A percentile compares a stretch with the other conserved stretches of the same genome.
Evolutionary conservation across 202 grass and related monocot species (phyloP).

Genomic region (Carex arenaria): DNA sequence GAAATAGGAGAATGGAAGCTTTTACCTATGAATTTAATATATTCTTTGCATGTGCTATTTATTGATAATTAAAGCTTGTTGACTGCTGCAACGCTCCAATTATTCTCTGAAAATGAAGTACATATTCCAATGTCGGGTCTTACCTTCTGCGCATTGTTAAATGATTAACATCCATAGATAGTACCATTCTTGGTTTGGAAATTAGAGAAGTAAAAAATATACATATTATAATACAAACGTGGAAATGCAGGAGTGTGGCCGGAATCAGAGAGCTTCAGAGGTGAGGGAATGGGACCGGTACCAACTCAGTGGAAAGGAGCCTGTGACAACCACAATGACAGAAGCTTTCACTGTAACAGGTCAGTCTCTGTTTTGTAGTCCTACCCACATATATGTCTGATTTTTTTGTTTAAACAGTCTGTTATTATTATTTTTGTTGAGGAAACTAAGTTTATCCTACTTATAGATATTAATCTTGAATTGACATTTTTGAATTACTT

Average conservation of each 20-base stretch:
- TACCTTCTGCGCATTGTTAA: not conserved
- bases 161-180: not conserved
- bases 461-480: not conserved
- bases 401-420: not conserved
- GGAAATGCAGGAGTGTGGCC: constrained; percentile 74
- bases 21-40: not conserved
- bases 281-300: constrained; percentile 62
- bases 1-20: not conserved
- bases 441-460: not conserved
- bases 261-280: constrained; percentile 82
- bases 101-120: not conserved
- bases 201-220: not conserved
- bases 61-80: not conserved
- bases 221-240: not conserved
- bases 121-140: not conserved
- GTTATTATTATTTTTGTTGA: not conserved
- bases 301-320: constrained; percentile 62
- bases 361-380: constrained; percentile 15
- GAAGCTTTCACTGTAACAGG: constrained; percentile 73
- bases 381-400: not conserved
- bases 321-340: constrained; percentile 59
- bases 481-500: not conserved
- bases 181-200: not conserved
- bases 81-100: not conserved
- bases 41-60: not conserved